These are phyloP conservation scores for Raphanus sativus DNA, from an alignment of 345 rosid genomes.

Conservation along the genomic window DNA sequence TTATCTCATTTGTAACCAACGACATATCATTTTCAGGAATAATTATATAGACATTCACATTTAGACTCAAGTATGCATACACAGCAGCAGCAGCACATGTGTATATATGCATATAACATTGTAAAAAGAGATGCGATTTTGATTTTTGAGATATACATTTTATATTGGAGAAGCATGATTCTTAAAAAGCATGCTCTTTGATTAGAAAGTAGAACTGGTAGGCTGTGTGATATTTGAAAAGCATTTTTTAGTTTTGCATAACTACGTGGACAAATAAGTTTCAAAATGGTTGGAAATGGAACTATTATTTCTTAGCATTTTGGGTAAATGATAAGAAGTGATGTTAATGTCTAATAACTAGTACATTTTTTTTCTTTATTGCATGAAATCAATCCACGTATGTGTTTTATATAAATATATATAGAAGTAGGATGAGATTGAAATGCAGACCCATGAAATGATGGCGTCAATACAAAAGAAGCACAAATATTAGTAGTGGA, in stretches of 20 bases:
- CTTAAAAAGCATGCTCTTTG: background rate
- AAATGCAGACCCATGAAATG: conserved; percentile 21
- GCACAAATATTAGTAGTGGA: conserved; percentile 7
- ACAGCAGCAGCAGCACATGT: conserved; percentile 26
- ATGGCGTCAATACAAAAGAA: conserved; percentile 20
- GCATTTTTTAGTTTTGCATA: background rate
- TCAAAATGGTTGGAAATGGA: conserved; percentile 17
- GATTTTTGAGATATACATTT: background rate
- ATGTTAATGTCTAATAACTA: conserved; percentile 16
- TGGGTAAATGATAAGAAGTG: conserved; percentile 31
- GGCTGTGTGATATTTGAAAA: background rate
- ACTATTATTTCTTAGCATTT: background rate
- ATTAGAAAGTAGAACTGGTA: background rate
- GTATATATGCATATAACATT: background rate
- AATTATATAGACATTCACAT: conserved; percentile 15
- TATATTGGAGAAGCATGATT: conserved; percentile 18
- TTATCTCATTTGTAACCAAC: conserved; percentile 21
- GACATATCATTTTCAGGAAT: conserved; percentile 31
- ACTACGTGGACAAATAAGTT: conserved; percentile 6
- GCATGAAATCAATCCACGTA: conserved; percentile 28
- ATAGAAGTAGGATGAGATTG: background rate
- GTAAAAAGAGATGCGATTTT: conserved; percentile 10
- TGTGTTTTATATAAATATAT: background rate
- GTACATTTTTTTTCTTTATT: background rate
- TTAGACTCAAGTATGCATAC: conserved; percentile 29